Percentiles rank a stretch among this genome's conserved stretches.
Evolutionary conservation across 2,329 filamentous ascomycete species (phyloP).

Genomic region (Periconia macrospinosa): DNA sequence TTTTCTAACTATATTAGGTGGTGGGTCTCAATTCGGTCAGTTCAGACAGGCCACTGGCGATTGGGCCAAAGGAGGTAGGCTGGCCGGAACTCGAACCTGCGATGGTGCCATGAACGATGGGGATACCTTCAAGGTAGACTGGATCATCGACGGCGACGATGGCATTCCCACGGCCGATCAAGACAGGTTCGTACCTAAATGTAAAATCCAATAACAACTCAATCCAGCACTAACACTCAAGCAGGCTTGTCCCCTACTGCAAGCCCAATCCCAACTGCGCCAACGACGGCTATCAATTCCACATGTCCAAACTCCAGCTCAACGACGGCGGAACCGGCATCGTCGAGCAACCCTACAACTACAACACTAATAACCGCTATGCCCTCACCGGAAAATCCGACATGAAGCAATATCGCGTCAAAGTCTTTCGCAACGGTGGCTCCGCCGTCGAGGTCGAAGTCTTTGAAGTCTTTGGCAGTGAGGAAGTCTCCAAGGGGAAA

Average conservation of each 20-base stretch:
- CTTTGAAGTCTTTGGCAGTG: background rate
- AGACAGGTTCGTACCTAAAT: background rate
- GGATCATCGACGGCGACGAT: background rate
- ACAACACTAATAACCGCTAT: background rate
- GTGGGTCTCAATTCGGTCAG: background rate
- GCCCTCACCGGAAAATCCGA: background rate
- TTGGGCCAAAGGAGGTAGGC: background rate
- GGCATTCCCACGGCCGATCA: background rate
- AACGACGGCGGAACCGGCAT: background rate
- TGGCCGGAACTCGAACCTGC: background rate
- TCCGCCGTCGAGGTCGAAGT: background rate
- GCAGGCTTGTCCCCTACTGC: background rate
- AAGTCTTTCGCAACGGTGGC: background rate
- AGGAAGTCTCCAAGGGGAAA: background rate
- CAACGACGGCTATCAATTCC: background rate
- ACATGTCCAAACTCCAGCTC: background rate
- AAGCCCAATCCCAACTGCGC: background rate
- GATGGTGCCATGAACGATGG: background rate
- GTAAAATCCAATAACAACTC: background rate
- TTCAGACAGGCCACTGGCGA: background rate
- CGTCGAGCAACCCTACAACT: background rate
- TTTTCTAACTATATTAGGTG: background rate
- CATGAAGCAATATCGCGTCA: background rate
- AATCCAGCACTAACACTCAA: background rate
- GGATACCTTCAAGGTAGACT: background rate